Evolutionary conservation across 148 eudicot genomes (phyloP), one percentile per base, ranked within the genome.

Genomic region (Beta vulgaris): DNA sequence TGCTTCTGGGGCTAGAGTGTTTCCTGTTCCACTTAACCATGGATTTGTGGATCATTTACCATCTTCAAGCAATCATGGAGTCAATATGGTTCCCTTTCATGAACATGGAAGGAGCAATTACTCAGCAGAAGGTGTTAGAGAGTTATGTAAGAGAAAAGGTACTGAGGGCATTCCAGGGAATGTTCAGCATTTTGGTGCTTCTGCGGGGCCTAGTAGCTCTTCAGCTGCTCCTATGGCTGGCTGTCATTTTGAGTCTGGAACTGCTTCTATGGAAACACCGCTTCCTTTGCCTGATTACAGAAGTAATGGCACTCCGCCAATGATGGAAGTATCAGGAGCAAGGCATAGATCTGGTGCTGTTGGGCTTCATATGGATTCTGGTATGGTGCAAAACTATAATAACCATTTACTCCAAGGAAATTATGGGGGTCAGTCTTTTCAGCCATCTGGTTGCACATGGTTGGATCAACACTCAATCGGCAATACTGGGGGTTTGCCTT

Each of bases 181-280:
- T 78, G 69, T 57, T 79, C 89, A 83, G 44, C 85, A 85, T 74
- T 79, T 75, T 55, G 82, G 85, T 75, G 71, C 82, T 70, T 73
- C 84, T 53, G 89, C 86, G 4, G 90, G 91, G 68, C 85, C 97
- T 42, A 90, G 97, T 80, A 87, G 89, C 74, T 84, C 90, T 78
- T 76, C 86, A 19, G 63, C 77, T 32, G 53, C 67, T 12, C 84
- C 88, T 5, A 54, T 79, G 82, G 63, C 62, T 82, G 66, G 75
- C 46, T 72, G 77, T 54, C 93, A 86, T 59, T 58, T 79, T 78
- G 90, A 89, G 44, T 71, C 84, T 61, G 88, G 86, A 60, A 61
- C 79, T 61, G 26, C 79, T 60, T 4, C 63, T 65, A 71, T 84
- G 82, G 90, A 89, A 78, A 73, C 88, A 7, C 76, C 88, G 58